phyloP scores from a whole-genome alignment of 257 asterid genomes.

The Jaltomata sinuosa region DNA sequence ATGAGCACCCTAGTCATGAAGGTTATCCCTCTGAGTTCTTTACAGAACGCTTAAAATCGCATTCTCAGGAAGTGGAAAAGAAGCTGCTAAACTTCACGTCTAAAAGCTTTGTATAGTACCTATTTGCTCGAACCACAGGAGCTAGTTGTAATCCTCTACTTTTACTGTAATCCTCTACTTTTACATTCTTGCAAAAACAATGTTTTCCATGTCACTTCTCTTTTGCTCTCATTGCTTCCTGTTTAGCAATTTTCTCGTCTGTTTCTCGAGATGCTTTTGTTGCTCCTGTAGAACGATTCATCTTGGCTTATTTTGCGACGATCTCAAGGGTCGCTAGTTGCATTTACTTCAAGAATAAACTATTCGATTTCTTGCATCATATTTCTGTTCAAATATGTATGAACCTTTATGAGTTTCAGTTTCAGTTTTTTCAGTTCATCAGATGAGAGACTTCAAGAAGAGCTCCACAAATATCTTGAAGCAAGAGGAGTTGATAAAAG shows the following conservation, averaged over 20 bases:
- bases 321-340: background rate
- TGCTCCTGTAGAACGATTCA: background rate
- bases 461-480: conserved; percentile 57
- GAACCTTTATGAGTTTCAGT: background rate
- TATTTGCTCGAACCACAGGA: background rate
- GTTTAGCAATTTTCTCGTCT: background rate
- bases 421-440: conserved; percentile 36
- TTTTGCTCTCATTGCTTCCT: background rate
- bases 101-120: background rate
- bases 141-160: background rate
- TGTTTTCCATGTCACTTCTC: background rate
- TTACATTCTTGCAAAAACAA: background rate
- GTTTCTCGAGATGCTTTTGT: background rate
- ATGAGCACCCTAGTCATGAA: background rate
- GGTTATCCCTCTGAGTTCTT: background rate
- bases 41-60: background rate
- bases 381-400: background rate
- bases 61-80: background rate
- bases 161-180: background rate
- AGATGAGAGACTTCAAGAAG: conserved; percentile 50
- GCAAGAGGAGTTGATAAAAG: conserved; percentile 59
- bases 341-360: background rate
- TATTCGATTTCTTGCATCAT: background rate
- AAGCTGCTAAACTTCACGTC: background rate
- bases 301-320: background rate